Base-by-base conservation (phyloP, 2,329 filamentous ascomycete species). In the Acrodontium crateriforme region DNA sequence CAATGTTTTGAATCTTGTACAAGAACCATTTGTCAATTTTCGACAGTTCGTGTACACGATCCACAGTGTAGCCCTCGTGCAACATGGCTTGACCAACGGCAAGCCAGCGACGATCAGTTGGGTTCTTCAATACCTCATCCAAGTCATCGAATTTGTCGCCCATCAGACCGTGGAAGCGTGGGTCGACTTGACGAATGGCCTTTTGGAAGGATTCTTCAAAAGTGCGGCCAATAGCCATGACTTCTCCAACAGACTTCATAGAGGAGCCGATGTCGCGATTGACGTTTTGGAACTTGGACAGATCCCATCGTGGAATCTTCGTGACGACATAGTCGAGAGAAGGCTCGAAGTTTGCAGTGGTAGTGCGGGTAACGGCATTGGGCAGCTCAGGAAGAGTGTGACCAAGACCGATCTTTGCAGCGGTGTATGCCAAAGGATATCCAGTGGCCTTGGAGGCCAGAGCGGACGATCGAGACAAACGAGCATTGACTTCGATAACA, bases 1-100 rank as follows among this genome's bases (percentile, higher is more conserved):
- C 89, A 47, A 98, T 81, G 65, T 95, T 95, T 62, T 93, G 77
- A 28, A 98, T 74, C 71, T 98, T 95, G 74, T 94, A 74, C 46
- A 98, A 63, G 69, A 98, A 98, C 89, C 89, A 95, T 62, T 92
- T 93, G 65, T 95, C 89, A 48, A 98, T 98, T 69, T 93, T 94
- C 61, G 80, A 92, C 44, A 98, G 65, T 5, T 94, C 83, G 53
- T 95, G 84, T 10, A 98, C 69, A 55, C 71, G 75, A 40, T 98
- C 87, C 25, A 94, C 84, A 2, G 81, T 74, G 66, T 98, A 98
- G 57, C 79, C 78, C 62, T 94, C 84, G 64, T 95, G 84, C 42
- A 93, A 74, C 83, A 98, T 91, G 41, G 89, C 89, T 61, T 95
- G 85, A 24, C 89, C 87, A 50, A 98, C 84, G 39, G 89, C 89